These are phyloP conservation scores for Magnusiomyces tetraspermus DNA, from an alignment of 1,139 yeast species.

Conservation along the genomic window DNA sequence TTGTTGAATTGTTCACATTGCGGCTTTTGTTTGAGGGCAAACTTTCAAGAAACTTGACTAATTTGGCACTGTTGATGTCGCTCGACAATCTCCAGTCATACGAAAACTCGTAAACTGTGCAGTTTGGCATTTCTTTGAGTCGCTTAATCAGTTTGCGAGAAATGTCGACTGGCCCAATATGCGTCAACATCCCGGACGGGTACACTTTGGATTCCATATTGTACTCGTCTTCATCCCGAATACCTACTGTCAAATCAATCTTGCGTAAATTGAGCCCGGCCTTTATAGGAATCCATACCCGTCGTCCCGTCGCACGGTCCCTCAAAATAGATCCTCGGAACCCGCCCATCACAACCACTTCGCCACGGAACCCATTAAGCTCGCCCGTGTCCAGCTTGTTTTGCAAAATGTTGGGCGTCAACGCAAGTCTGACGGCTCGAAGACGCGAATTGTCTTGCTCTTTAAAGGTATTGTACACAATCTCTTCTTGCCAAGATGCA, in stretches of 20 bases:
- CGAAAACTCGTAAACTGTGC: conserved; percentile 65
- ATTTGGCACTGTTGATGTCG: conserved; percentile 43
- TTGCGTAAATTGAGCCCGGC: conserved; percentile 72
- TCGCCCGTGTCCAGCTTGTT: conserved; percentile 21
- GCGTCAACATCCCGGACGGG: conserved; percentile 72
- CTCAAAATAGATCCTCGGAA: conserved; percentile 77
- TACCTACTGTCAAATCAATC: conserved; percentile 64
- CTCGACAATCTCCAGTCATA: conserved; percentile 86
- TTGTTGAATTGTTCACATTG: conserved; percentile 20
- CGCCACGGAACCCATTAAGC: conserved; percentile 46
- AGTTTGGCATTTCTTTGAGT: conserved; percentile 47
- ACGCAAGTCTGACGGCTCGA: conserved; percentile 56
- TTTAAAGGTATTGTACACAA: conserved; percentile 44
- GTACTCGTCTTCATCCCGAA: conserved; percentile 50
- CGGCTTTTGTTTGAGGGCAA: conserved; percentile 34
- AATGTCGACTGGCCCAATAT: conserved; percentile 82
- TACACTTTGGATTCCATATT: conserved; percentile 43
- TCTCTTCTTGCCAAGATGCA: conserved; percentile 55
- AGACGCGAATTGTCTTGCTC: conserved; percentile 59
- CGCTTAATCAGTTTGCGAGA: conserved; percentile 51
- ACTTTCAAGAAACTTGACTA: conserved; percentile 40
- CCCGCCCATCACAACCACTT: conserved; percentile 74
- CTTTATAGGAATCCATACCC: conserved; percentile 81
- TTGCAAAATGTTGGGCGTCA: conserved; percentile 44
- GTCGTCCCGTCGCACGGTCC: conserved; percentile 50